These are phyloP conservation scores for Kregervanrija fluxuum DNA, from an alignment of 805 yeast species.

Conservation along the genomic window DNA sequence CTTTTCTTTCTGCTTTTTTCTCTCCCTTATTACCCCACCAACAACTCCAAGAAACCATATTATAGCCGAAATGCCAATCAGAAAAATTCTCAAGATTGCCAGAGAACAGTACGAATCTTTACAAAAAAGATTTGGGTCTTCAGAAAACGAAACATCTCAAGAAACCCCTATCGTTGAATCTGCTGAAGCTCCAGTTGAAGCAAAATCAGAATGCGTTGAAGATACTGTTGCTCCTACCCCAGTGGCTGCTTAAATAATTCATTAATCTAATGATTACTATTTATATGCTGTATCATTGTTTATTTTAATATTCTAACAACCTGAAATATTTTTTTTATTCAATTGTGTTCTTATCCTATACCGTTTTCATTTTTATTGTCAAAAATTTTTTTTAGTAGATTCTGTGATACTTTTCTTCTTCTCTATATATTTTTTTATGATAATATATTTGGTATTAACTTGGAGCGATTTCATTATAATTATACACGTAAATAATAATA, in stretches of 20 bases:
- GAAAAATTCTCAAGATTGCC: constrained; percentile 25
- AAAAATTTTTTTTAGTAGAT: not conserved
- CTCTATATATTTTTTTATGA: constrained; percentile 5
- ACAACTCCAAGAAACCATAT: not conserved
- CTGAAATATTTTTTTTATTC: not conserved
- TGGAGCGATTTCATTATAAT: too few species aligned
- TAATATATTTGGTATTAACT: not conserved
- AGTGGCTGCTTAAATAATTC: not conserved
- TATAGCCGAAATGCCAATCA: constrained; percentile 25
- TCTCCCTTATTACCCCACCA: constrained; percentile 1
- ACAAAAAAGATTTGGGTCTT: constrained; percentile 23
- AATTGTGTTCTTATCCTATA: not conserved
- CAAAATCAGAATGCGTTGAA: constrained; percentile 6
- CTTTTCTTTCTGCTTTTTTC: not conserved
- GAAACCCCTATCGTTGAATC: constrained; percentile 6
- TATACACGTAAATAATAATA: not conserved
- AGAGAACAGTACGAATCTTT: constrained; percentile 26
- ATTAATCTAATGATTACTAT: not conserved
- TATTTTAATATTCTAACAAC: not conserved
- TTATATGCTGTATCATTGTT: not conserved
- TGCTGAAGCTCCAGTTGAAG: constrained; percentile 13
- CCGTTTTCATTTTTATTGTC: not conserved
- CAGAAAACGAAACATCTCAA: constrained; percentile 9
- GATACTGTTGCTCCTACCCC: constrained; percentile 10
- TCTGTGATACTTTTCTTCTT: constrained; percentile 7